Percentiles rank a stretch among this genome's conserved stretches.
These are phyloP conservation scores for Camptophora hylomeconis DNA, from an alignment of 2,329 filamentous ascomycete species.

Conservation along the genomic window DNA sequence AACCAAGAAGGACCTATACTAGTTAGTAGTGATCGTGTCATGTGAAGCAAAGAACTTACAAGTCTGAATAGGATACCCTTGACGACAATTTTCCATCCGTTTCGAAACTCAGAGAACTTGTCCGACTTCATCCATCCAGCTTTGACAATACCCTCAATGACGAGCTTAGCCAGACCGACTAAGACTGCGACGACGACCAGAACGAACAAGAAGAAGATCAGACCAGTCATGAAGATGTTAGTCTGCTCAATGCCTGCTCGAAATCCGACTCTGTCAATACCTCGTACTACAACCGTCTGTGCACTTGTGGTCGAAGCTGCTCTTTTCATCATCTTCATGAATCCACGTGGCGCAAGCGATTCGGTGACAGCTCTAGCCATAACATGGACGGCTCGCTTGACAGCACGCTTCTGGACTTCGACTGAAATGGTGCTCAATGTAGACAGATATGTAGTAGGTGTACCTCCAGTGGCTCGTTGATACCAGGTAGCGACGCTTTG, in stretches of 20 bases:
- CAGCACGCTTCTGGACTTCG: conserved; percentile 53
- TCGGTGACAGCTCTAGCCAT: conserved; percentile 11
- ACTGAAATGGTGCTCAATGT: conserved; percentile 64
- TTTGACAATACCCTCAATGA: conserved; percentile 64
- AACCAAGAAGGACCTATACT: conserved; percentile 61
- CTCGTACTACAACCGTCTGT: conserved; percentile 47
- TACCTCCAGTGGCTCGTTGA: conserved; percentile 82
- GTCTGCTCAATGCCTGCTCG: conserved; percentile 71
- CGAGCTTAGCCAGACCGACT: conserved; percentile 66
- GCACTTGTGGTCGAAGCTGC: conserved; percentile 33
- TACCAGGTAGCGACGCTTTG: conserved; percentile 91
- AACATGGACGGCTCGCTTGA: conserved; percentile 33
- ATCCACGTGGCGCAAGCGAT: conserved; percentile 3
- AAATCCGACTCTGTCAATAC: conserved; percentile 84
- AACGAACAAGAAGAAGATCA: conserved; percentile 80
- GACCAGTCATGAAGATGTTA: conserved; percentile 85
- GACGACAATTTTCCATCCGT: conserved; percentile 82
- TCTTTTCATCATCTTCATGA: conserved; percentile 38
- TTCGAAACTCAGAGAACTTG: conserved; percentile 85
- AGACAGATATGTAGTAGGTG: conserved; percentile 64
- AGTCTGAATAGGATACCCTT: conserved; percentile 90
- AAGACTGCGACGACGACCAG: conserved; percentile 59
- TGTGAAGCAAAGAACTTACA: conserved; percentile 21
- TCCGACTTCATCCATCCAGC: conserved; percentile 67
- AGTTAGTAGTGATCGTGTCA: conserved; percentile 4